phyloP scores from a whole-genome alignment of 2,329 filamentous ascomycete species.

The Neocucurbitaria cava region DNA sequence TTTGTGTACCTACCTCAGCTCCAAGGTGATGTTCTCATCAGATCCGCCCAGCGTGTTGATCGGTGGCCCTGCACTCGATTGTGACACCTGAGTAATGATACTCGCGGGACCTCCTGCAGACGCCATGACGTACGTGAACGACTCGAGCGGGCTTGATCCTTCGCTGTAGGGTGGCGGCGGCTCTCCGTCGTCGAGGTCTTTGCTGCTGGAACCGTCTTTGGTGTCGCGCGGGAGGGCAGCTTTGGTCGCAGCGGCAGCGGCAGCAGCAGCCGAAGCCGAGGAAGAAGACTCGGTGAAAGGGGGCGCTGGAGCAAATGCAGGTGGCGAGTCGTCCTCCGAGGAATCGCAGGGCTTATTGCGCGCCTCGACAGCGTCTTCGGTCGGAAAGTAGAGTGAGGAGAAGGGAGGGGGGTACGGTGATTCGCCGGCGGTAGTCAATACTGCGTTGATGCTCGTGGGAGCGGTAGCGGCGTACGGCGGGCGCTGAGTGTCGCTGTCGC shows the following conservation, averaged over 20 bases:
- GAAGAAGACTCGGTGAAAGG: constrained; percentile 59
- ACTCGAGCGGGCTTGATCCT: constrained; percentile 87
- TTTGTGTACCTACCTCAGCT: constrained; percentile 75
- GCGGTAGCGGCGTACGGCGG: constrained; percentile 39
- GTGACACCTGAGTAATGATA: constrained; percentile 99
- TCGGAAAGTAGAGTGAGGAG: constrained; percentile 67
- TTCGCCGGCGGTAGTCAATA: constrained; percentile 56
- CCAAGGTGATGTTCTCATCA: constrained; percentile 94
- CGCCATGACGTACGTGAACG: constrained; percentile 97
- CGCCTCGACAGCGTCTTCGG: constrained; percentile 56
- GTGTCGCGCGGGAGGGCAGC: constrained; percentile 81
- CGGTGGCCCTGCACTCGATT: constrained; percentile 74
- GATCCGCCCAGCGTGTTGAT: constrained; percentile 87
- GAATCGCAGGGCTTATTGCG: constrained; percentile 53
- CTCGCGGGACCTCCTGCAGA: constrained; percentile 95
- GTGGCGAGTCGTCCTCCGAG: constrained; percentile 48
- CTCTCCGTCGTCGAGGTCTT: constrained; percentile 80
- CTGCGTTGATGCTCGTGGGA: constrained; percentile 45
- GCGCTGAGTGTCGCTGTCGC: constrained; percentile 33
- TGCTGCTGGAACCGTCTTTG: constrained; percentile 76
- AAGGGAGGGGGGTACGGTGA: constrained; percentile 67
- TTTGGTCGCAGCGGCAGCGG: constrained; percentile 75
- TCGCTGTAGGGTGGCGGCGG: constrained; percentile 96
- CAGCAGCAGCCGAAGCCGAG: constrained; percentile 49
- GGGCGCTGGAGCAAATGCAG: constrained; percentile 60